Evolutionary conservation across 306 rosid genomes (phyloP), one percentile per base, ranked within the genome.

Genomic region (Medicago arabica): DNA sequence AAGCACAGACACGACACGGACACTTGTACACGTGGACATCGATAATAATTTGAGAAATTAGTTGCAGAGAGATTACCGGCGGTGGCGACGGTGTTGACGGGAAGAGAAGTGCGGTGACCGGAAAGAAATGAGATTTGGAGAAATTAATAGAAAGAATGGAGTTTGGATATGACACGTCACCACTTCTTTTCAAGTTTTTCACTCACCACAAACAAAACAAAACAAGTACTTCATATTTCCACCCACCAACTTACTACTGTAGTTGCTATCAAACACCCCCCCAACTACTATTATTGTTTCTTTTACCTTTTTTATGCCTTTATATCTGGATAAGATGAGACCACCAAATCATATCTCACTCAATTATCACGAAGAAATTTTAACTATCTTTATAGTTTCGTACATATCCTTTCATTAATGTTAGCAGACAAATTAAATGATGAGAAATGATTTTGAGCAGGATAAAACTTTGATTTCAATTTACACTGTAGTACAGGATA

Each of bases 91-190:
- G 60, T 51, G 68, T 55, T 44, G 61, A 69, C 62, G 76, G 75
- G 53, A 59, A 44, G 62, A 49, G 54, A 60, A 17, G 3, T 36
- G 53, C 50, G 46, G 10, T 66, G 71, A 66, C 38, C 71, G 71
- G 71, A 66, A 41, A 41, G 71, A 76, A 13, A n/a, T 23, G 75
- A n/a, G 81, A 41, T 8, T 21, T n/a, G 54, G 57, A 71, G 38
- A 46, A 46, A 43, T 31, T 16, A 51, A 51, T 44, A 21, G 14
- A n/a, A 14, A 34, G 43, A 70, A 51, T 58, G 54, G 82, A 70
- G 76, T 36, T 47, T 61, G 71, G 77, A 78, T 68, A 23, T 78
- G 77, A 55, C 82, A 78, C 82, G 41, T 78, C 82, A 78, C 62
- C 53, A 40, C 23, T 9, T 39, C 10, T 39, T 39, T 39, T 31